phyloP scores from a whole-genome alignment of 1,284 basidiomycete species.

The Cystobasidium pallidum region DNA sequence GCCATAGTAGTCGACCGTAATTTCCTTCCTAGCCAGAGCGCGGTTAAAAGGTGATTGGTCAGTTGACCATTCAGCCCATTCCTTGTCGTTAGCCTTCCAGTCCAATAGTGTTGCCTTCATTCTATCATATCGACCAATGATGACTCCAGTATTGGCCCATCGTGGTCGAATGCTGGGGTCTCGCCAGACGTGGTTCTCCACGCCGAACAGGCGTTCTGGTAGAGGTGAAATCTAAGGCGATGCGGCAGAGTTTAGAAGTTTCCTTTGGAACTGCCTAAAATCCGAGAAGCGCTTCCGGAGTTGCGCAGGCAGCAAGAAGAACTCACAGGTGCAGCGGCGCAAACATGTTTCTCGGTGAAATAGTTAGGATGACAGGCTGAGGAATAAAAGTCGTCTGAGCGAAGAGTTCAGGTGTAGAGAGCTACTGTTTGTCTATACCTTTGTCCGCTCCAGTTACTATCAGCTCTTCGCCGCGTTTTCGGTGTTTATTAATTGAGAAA shows the following conservation, averaged over 20 bases:
- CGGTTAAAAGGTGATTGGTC: constrained; percentile 4
- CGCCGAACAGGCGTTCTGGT: neutral
- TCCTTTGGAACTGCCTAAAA: no score
- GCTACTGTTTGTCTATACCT: neutral
- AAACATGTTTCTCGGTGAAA: neutral
- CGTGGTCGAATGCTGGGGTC: neutral
- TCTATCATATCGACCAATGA: neutral
- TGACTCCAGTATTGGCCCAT: neutral
- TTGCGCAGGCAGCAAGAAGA: neutral
- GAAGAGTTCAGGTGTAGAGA: neutral
- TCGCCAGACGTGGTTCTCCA: neutral
- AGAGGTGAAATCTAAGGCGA: neutral
- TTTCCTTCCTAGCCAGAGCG: neutral
- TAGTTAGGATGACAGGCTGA: constrained; percentile 1
- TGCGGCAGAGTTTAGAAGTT: no score
- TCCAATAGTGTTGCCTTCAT: neutral
- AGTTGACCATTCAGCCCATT: neutral
- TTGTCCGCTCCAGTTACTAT: constrained; percentile 6
- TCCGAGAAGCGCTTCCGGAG: no score
- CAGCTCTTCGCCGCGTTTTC: neutral
- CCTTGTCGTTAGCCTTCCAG: neutral
- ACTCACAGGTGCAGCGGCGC: constrained; percentile 4
- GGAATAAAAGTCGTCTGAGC: neutral
- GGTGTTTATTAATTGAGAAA: neutral
- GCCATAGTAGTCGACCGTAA: neutral